These are phyloP conservation scores for Debaryomyces hansenii DNA, from an alignment of 805 yeast genomes.

Conservation along the genomic window DNA sequence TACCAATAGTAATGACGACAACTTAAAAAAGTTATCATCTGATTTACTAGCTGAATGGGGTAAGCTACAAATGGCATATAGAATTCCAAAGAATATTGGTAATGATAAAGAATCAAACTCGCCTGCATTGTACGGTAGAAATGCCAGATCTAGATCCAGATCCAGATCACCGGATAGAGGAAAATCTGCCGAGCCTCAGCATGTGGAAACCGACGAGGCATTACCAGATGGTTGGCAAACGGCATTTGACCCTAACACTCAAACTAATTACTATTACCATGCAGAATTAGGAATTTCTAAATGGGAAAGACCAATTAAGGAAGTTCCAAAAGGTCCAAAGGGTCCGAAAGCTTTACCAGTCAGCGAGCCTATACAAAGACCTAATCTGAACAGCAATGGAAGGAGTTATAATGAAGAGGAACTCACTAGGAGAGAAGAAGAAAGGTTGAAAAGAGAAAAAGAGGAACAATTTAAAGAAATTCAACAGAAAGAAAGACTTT, in stretches of 20 bases:
- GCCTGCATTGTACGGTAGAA: constrained; percentile 19
- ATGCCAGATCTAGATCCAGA: constrained; percentile 20
- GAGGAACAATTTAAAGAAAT: constrained; percentile 33
- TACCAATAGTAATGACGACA: constrained; percentile 18
- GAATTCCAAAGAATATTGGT: constrained; percentile 67
- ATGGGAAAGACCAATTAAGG: constrained; percentile 59
- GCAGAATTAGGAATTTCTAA: constrained; percentile 45
- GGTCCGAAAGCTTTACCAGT: constrained; percentile 16
- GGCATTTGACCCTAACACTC: constrained; percentile 47
- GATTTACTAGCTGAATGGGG: constrained; percentile 68
- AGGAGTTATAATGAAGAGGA: constrained; percentile 16
- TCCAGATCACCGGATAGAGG: constrained; percentile 9
- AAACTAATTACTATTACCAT: constrained; percentile 55
- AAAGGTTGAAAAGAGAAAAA: constrained; percentile 28
- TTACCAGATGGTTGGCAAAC: constrained; percentile 70
- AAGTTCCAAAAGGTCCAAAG: constrained; percentile 34
- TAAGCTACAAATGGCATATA: constrained; percentile 72
- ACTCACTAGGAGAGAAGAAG: constrained; percentile 34
- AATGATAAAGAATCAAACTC: constrained; percentile 7
- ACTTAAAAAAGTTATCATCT: constrained; percentile 36
- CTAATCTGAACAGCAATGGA: constrained; percentile 3
- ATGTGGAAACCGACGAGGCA: constrained; percentile 20
- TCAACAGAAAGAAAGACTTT: constrained; percentile 32
- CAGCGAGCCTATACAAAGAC: constrained; percentile 1
- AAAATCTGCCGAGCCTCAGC: not conserved